Conservation (phyloP, 2,329 filamentous ascomycete species). For the Didymella pinodella region DNA sequence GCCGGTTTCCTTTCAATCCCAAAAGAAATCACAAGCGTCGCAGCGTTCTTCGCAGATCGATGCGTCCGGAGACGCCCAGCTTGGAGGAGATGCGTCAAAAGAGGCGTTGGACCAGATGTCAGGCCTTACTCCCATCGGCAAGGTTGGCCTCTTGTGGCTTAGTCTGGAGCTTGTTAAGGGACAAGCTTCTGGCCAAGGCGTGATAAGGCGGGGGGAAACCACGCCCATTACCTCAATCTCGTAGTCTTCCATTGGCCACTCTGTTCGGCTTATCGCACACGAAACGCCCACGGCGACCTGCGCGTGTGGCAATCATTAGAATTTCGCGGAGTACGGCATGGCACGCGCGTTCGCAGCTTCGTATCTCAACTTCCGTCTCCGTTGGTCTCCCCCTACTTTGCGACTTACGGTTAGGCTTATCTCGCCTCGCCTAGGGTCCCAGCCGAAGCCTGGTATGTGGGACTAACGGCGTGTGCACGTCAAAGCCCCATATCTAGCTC, state of each 20-base stretch:
- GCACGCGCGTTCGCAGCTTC: not conserved
- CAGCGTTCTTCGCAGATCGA: not conserved
- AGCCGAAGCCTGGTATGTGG: not conserved
- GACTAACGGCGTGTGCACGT: not conserved
- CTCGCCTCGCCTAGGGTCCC: not conserved
- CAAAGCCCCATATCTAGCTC: slow-evolving; percentile 3
- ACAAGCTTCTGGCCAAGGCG: slow-evolving; percentile 3
- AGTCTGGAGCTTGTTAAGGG: not conserved
- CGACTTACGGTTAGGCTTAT: slow-evolving; percentile 8
- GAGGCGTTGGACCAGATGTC: not conserved
- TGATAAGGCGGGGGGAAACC: slow-evolving; percentile 1
- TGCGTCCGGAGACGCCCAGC: not conserved
- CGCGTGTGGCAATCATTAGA: not conserved
- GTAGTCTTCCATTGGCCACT: not conserved
- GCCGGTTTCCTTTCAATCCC: not conserved
- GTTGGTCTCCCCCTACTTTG: not conserved
- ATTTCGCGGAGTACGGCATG: slow-evolving; percentile 1
- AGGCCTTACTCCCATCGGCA: not conserved
- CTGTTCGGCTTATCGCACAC: not conserved
- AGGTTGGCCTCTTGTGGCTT: not conserved
- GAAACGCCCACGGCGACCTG: slow-evolving; percentile 3
- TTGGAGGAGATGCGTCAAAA: not conserved
- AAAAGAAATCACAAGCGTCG: not conserved
- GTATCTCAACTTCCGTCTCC: slow-evolving; percentile 6
- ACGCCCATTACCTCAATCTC: not conserved